phyloP scores from a whole-genome alignment of 345 rosid species.

The Cardamine resedifolia region DNA sequence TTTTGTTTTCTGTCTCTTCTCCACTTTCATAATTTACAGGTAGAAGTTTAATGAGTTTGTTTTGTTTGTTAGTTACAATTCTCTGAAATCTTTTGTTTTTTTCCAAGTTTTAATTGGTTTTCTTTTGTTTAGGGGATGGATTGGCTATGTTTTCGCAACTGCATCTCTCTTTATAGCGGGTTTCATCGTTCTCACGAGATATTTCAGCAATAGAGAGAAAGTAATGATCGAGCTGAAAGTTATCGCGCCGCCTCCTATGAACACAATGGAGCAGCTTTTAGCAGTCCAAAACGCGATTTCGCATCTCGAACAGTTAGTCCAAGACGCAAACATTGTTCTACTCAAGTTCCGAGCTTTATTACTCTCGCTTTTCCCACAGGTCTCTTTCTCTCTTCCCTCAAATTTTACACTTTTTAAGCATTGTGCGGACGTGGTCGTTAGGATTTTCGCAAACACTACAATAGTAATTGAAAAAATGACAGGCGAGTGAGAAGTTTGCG shows the following conservation, averaged over 20 bases:
- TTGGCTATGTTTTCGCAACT: slow-evolving; percentile 59
- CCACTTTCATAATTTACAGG: slow-evolving; percentile 66
- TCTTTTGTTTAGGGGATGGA: slow-evolving; percentile 61
- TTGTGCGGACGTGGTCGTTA: neutral
- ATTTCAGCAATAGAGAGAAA: slow-evolving; percentile 50
- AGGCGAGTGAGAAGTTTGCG: slow-evolving; percentile 85
- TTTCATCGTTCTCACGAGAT: slow-evolving; percentile 63
- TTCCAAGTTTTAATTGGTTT: neutral
- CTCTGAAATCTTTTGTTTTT: neutral
- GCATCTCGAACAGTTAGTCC: slow-evolving; percentile 63
- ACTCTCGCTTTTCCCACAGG: slow-evolving; percentile 79
- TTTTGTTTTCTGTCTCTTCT: slow-evolving; percentile 61
- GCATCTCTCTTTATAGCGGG: slow-evolving; percentile 47
- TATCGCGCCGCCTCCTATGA: slow-evolving; percentile 73
- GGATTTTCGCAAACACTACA: neutral
- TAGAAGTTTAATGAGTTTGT: slow-evolving; percentile 8
- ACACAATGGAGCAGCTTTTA: slow-evolving; percentile 93
- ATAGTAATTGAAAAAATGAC: neutral
- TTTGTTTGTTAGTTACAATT: neutral
- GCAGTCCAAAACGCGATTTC: slow-evolving; percentile 86
- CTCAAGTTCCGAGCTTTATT: slow-evolving; percentile 85
- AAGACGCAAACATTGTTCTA: slow-evolving; percentile 77
- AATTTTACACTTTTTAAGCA: neutral
- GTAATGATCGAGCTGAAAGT: slow-evolving; percentile 59
- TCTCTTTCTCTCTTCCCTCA: slow-evolving; percentile 24